A percentile compares a stretch with the other conserved stretches of the same genome.
Conservation (phyloP, 2,329 filamentous ascomycete species). For the Alternaria ventricosa region DNA sequence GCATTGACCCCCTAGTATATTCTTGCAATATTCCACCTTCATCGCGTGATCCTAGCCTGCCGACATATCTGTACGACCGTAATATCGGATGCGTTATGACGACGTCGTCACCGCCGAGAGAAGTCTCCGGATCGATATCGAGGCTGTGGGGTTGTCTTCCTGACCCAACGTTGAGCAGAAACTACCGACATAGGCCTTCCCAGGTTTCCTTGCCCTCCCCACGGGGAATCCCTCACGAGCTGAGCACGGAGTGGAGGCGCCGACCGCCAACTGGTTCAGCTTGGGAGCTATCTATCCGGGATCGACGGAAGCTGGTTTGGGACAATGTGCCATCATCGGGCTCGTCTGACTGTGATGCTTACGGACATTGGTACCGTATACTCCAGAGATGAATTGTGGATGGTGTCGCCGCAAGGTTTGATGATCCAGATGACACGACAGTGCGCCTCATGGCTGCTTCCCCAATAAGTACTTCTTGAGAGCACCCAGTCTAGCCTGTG, state of each 20-base stretch:
- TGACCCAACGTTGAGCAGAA: conserved; percentile 12
- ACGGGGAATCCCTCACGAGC: conserved; percentile 11
- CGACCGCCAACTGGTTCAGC: conserved; percentile 2
- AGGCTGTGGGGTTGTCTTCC: conserved; percentile 3
- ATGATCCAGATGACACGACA: conserved; percentile 9
- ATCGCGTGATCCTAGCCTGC: conserved; percentile 15
- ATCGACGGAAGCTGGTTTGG: conserved; percentile 10
- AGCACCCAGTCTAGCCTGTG: conserved; percentile 7
- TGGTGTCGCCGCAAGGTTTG: conserved; percentile 8
- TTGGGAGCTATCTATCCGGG: conserved; percentile 8
- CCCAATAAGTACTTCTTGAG: conserved; percentile 22
- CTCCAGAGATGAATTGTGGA: conserved; percentile 12
- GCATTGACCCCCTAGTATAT: conserved; percentile 17
- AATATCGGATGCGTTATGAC: conserved; percentile 13
- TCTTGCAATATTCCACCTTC: conserved; percentile 12
- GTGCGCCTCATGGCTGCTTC: background rate
- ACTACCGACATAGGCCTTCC: conserved; percentile 15
- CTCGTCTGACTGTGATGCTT: conserved; percentile 7
- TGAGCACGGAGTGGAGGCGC: conserved; percentile 11
- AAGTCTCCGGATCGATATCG: conserved; percentile 9
- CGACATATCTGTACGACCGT: conserved; percentile 9
- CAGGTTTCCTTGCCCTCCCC: conserved; percentile 7
- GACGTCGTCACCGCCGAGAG: background rate
- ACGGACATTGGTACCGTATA: conserved; percentile 17
- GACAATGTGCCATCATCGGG: conserved; percentile 10